Evolutionary conservation across 2,329 filamentous ascomycete genomes (phyloP), one percentile per base, ranked within the genome.

Genomic region (Graphiopsis chlorocephala): DNA sequence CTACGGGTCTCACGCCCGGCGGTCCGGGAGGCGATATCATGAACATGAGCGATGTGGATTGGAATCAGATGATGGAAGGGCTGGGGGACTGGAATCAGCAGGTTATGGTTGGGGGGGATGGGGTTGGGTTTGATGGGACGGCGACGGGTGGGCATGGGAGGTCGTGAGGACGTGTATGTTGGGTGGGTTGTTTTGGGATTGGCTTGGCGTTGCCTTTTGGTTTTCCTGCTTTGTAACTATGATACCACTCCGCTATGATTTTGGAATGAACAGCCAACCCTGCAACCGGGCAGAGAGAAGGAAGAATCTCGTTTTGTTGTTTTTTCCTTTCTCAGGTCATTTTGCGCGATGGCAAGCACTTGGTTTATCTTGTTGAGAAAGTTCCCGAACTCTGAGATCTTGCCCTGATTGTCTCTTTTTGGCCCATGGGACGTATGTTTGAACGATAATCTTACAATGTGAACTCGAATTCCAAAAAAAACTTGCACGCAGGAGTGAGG

Each of bases 1-100:
- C 56, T 11, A 68, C 64, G 11, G 70, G 69, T 8, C 56, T 70
- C 31, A 68, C 69, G 23, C 67, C 70, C 14, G 68, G 64, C 29
- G 59, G 33, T 1, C 64, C 64, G 1, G 70, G 67, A 2, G 48
- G 48, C 23, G 68, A 73, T 11, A 67, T 72, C 62, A 71, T 74
- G 71, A 66, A 65, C 11, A 70, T 75, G 70, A 69, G 66, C 8
- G 73, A 75, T 60, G 70, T 66, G 42, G 73, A 75, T 25, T 75
- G 72, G 72, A 71, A 69, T 52, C 67, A 66, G 31, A 67, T 75
- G 66, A 60, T 75, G 61, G 69, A 73, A 23, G 68, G 62, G 23
- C 68, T 75, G 15, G 60, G 60, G 10, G 60, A 62, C 14, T 62
- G 60, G 60, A 53, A 56, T 31, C 33, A 53, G 33, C 23, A 38